phyloP scores from a whole-genome alignment of 768 basidiomycete species.

The Lentinus tigrinus region DNA sequence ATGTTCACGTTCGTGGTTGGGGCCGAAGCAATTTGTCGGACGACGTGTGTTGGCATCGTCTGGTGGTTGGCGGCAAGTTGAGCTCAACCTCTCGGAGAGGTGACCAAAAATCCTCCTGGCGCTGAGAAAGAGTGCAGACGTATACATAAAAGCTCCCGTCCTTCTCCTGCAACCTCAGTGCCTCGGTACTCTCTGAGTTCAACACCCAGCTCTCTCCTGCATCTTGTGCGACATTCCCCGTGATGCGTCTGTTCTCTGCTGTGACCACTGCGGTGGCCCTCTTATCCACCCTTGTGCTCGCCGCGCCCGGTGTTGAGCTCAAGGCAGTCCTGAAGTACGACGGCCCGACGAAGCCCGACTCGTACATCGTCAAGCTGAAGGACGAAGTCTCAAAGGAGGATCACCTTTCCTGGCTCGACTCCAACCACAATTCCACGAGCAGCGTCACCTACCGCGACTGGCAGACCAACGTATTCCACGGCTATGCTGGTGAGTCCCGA shows the following conservation, averaged over 20 bases:
- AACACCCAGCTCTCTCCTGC: too few species aligned
- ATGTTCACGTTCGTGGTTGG: too few species aligned
- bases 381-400: neutral
- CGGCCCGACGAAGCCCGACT: neutral
- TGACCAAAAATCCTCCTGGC: too few species aligned
- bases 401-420: neutral
- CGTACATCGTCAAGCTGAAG: neutral
- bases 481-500: neutral
- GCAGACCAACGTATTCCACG: neutral
- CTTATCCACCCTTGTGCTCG: neutral
- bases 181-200: too few species aligned
- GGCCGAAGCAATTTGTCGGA: too few species aligned
- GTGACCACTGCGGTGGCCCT: neutral
- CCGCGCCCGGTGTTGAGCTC: neutral
- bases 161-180: too few species aligned
- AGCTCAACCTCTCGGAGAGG: too few species aligned
- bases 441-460: neutral
- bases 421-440: neutral
- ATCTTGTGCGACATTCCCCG: too few species aligned
- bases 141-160: too few species aligned
- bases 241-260: neutral
- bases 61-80: too few species aligned
- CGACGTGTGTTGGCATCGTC: too few species aligned
- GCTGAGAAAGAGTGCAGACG: too few species aligned
- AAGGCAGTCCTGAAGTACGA: neutral